A percentile compares a stretch with the other conserved stretches of the same genome.
Conservation (phyloP, 2,329 filamentous ascomycete species). For the Calonectria pteridis region DNA sequence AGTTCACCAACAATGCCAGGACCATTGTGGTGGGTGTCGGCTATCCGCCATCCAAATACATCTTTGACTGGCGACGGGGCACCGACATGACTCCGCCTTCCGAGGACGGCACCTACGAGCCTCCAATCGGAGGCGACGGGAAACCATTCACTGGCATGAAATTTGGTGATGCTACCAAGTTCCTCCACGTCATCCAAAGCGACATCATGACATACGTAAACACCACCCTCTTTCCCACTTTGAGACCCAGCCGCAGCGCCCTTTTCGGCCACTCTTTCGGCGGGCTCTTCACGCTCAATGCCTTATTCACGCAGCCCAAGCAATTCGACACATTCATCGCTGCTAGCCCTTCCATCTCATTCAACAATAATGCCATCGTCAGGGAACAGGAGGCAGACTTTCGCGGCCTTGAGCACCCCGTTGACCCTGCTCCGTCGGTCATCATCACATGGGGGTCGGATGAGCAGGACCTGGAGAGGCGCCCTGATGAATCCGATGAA, state of each 20-base stretch:
- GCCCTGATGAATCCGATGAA: slow-evolving; percentile 45
- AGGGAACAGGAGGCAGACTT: slow-evolving; percentile 47
- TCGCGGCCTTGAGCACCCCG: slow-evolving; percentile 22
- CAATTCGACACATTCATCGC: slow-evolving; percentile 60
- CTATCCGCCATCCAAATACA: slow-evolving; percentile 45
- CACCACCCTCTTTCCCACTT: slow-evolving; percentile 40
- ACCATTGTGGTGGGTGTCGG: slow-evolving; percentile 50
- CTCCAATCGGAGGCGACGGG: slow-evolving; percentile 39
- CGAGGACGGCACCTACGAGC: slow-evolving; percentile 39
- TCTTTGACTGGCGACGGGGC: slow-evolving; percentile 47
- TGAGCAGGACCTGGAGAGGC: slow-evolving; percentile 47
- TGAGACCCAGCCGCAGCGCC: slow-evolving; percentile 55
- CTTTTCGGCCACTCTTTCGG: slow-evolving; percentile 64
- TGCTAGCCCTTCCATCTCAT: slow-evolving; percentile 61
- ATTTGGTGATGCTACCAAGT: slow-evolving; percentile 58
- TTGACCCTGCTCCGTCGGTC: slow-evolving; percentile 45
- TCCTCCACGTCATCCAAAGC: slow-evolving; percentile 57
- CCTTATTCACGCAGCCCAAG: slow-evolving; percentile 54
- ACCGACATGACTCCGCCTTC: slow-evolving; percentile 48
- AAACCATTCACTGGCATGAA: slow-evolving; percentile 42
- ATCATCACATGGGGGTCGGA: slow-evolving; percentile 48
- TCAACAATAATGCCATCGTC: slow-evolving; percentile 58
- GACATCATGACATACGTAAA: slow-evolving; percentile 52
- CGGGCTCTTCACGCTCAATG: slow-evolving; percentile 60
- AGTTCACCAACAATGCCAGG: slow-evolving; percentile 42